These are phyloP conservation scores for Rhodamnia rubescens DNA, from an alignment of 345 rosid species.

Conservation along the genomic window DNA sequence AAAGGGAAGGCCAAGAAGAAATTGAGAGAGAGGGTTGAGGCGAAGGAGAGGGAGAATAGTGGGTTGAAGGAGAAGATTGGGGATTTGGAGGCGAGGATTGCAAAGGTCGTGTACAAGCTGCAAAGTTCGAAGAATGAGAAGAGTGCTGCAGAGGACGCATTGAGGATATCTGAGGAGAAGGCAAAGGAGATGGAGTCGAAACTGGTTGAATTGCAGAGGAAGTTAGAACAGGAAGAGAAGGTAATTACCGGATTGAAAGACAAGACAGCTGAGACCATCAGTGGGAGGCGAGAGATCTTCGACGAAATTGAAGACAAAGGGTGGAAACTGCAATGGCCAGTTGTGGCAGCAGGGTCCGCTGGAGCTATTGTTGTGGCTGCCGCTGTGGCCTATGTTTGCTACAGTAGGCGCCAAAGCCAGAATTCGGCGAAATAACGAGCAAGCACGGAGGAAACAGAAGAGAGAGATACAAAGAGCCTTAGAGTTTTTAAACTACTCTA, in stretches of 20 bases:
- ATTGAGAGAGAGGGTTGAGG: constrained; percentile 34
- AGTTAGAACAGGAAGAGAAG: too few species aligned
- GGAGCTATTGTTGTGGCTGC: constrained; percentile 36
- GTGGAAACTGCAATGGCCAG: constrained; percentile 24
- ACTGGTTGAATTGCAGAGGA: constrained; percentile 9
- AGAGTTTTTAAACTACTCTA: background rate
- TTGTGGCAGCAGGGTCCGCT: constrained; percentile 35
- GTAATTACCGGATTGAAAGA: too few species aligned
- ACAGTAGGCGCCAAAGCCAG: constrained; percentile 23
- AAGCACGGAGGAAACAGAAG: background rate
- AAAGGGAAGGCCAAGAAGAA: constrained; percentile 47
- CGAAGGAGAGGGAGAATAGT: constrained; percentile 33
- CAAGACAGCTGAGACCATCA: constrained; percentile 8
- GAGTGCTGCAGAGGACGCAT: constrained; percentile 15
- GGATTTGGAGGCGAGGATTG: constrained; percentile 29
- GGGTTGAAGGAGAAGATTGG: constrained; percentile 28
- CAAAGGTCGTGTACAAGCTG: constrained; percentile 20
- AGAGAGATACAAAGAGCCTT: background rate
- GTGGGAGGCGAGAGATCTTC: constrained; percentile 5
- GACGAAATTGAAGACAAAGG: background rate
- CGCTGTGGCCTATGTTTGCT: constrained; percentile 32
- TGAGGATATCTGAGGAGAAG: constrained; percentile 18
- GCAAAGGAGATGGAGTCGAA: constrained; percentile 20
- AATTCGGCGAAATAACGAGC: background rate
- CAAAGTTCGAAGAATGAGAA: constrained; percentile 23